Percentiles rank a stretch among this genome's conserved stretches.
These are phyloP conservation scores for Quercus engelmannii DNA, from an alignment of 306 rosid genomes.

Conservation along the genomic window DNA sequence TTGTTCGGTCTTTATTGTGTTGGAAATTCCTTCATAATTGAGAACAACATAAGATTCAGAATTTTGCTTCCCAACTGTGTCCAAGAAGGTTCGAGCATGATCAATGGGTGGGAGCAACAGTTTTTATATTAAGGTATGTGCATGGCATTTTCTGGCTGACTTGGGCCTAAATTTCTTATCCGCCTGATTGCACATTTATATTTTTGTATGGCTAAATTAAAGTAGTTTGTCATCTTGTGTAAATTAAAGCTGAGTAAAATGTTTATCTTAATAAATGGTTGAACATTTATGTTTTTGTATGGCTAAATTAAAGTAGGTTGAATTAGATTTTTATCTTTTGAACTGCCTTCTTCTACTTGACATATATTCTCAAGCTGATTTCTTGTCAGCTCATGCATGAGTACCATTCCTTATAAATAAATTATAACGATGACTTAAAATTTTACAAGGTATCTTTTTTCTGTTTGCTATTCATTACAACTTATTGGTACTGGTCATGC, in stretches of 20 bases:
- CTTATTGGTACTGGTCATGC: too few relatives aligned
- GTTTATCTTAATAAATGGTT: neutral
- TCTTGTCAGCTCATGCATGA: neutral
- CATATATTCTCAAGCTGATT: neutral
- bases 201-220: neutral
- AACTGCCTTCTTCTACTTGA: neutral
- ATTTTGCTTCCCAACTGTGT: constrained; percentile 59
- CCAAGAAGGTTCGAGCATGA: constrained; percentile 51
- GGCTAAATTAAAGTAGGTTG: neutral
- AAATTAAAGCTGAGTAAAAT: neutral
- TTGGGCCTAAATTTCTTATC: neutral
- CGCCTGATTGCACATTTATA: constrained; percentile 3
- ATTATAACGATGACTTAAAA: too few relatives aligned
- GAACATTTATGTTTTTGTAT: too few relatives aligned
- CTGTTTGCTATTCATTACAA: too few relatives aligned
- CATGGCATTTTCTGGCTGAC: neutral
- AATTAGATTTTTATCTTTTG: neutral
- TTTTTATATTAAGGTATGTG: neutral
- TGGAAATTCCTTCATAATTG: constrained; percentile 42
- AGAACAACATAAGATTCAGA: constrained; percentile 52
- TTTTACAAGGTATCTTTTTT: too few relatives aligned
- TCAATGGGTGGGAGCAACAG: neutral
- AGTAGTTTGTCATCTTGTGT: constrained; percentile 13
- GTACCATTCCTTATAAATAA: too few relatives aligned
- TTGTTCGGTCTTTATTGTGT: constrained; percentile 3